Evolutionary conservation across 148 eudicot genomes (phyloP), one percentile per base, ranked within the genome.

Genomic region (Dianthus caryophyllus): DNA sequence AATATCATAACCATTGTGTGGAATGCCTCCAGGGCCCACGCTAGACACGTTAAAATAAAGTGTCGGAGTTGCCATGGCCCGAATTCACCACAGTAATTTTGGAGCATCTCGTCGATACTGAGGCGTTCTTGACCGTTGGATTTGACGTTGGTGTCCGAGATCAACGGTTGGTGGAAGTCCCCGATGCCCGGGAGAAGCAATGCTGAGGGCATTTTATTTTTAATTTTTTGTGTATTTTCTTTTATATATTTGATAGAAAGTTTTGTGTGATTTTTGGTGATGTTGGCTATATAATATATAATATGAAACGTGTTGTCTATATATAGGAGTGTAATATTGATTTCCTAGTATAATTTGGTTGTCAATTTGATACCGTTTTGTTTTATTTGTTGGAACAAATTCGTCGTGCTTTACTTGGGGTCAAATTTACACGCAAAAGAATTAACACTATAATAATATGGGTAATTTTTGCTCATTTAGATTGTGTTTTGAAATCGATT

Each of bases 1-100:
- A 93, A 93, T 4, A 93, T 88, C 90, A 93, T 88, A 52, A 93
- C 92, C 98, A 93, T 93, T 38, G 92, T 83, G 67, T 89, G 98
- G 21, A 93, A 87, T 5, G 88, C 98, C 84, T 93, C 98, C 0
- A 93, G 75, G 13, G 96, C 95, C 97, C 98, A 93, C 2, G 96
- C 98, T 17, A 93, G 33, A 76, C 87, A 80, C 1, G 96, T 87
- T 5, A 93, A 39, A 0, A 90, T 76, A 18, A 93, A 90, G 79
- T 93, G 98, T 22, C 65, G 69, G 18, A 90, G 12, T 30, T 93
- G 97, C 95, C 95, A 93, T 39, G n/a, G n/a, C 27, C 98, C 96
- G 48, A 88, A 90, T 79, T 93, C 98, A 39, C 97, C 98, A 68
- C 96, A 90, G 60, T 87, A 70, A 41, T 75, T 81, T 2, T 73